These are phyloP conservation scores for Phanerochaete carnosa DNA, from an alignment of 768 basidiomycete species.

Conservation along the genomic window DNA sequence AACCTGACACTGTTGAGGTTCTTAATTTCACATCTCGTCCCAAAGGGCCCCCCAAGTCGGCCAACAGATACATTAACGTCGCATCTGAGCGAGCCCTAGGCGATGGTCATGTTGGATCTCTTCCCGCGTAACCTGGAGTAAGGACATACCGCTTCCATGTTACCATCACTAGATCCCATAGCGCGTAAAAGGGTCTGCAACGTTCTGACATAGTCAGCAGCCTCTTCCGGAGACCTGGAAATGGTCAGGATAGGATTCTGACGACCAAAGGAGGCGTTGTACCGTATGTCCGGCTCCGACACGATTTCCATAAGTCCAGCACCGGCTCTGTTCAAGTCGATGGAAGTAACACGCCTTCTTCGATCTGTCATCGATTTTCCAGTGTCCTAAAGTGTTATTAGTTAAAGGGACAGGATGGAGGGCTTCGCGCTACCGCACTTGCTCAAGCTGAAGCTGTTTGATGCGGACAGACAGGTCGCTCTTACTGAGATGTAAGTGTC, in stretches of 20 bases:
- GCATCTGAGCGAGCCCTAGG: constrained; percentile 87
- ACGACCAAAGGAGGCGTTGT: background rate
- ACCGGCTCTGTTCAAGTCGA: constrained; percentile 92
- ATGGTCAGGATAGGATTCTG: background rate
- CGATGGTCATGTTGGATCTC: constrained; percentile 6
- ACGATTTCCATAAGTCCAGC: constrained; percentile 94
- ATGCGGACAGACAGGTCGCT: constrained; percentile 61
- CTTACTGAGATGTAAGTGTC: constrained; percentile 47
- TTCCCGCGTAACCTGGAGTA: background rate
- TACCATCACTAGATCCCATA: constrained; percentile 87
- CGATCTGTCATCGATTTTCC: constrained; percentile 74
- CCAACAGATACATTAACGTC: constrained; percentile 96
- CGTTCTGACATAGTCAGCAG: constrained; percentile 78
- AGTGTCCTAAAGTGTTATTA: constrained; percentile 64
- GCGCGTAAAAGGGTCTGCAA: constrained; percentile 80
- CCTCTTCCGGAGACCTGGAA: constrained; percentile 78
- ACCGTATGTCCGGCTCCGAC: constrained; percentile 86
- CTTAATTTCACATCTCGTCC: constrained; percentile 94
- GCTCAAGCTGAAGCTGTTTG: constrained; percentile 93
- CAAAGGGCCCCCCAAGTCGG: constrained; percentile 52
- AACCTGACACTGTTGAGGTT: constrained; percentile 91
- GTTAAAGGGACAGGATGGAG: background rate
- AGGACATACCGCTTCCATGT: constrained; percentile 85
- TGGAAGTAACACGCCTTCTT: constrained; percentile 47
- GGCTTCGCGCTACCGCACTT: constrained; percentile 46